Evolutionary conservation across 192 early-diverging fungal genomes (phyloP).

Genomic region (Coemansia sp.): DNA sequence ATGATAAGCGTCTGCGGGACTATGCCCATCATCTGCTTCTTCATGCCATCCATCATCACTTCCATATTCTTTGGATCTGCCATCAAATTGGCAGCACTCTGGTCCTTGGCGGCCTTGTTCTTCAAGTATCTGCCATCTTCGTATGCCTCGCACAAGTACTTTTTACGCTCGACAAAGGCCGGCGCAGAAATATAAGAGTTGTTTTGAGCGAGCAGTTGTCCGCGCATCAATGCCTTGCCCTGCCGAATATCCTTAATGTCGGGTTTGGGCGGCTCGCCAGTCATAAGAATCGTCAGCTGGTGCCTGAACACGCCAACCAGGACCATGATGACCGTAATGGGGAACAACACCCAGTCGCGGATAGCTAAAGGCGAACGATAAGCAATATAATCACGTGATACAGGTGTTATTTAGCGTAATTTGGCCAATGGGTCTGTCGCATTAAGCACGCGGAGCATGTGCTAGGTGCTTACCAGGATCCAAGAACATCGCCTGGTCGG

Average conservation of each 20-base stretch:
- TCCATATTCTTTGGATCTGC: conserved; percentile 91
- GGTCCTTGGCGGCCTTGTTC: conserved; percentile 64
- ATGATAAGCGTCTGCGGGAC: conserved; percentile 99
- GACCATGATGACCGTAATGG: conserved; percentile 97
- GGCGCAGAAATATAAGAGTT: conserved; percentile 66
- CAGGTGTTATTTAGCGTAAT: background rate
- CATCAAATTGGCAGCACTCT: conserved; percentile 79
- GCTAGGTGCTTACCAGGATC: conserved; percentile 56
- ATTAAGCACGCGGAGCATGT: background rate
- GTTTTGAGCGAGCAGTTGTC: conserved; percentile 66
- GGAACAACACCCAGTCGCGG: conserved; percentile 91
- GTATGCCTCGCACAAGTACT: conserved; percentile 72
- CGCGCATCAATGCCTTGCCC: conserved; percentile 78
- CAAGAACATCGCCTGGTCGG: conserved; percentile 64
- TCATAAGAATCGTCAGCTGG: conserved; percentile 88
- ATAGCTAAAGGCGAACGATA: conserved; percentile 57
- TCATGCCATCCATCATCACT: conserved; percentile 97
- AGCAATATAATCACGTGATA: background rate
- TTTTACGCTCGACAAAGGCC: conserved; percentile 73
- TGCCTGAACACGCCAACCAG: conserved; percentile 94
- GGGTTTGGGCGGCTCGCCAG: conserved; percentile 75
- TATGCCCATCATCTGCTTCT: conserved; percentile 96
- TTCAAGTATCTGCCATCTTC: conserved; percentile 84
- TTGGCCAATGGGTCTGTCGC: background rate
- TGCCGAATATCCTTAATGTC: conserved; percentile 81